Evolutionary conservation across 2,329 filamentous ascomycete species (phyloP).

Genomic region (Fusarium ramigenum): DNA sequence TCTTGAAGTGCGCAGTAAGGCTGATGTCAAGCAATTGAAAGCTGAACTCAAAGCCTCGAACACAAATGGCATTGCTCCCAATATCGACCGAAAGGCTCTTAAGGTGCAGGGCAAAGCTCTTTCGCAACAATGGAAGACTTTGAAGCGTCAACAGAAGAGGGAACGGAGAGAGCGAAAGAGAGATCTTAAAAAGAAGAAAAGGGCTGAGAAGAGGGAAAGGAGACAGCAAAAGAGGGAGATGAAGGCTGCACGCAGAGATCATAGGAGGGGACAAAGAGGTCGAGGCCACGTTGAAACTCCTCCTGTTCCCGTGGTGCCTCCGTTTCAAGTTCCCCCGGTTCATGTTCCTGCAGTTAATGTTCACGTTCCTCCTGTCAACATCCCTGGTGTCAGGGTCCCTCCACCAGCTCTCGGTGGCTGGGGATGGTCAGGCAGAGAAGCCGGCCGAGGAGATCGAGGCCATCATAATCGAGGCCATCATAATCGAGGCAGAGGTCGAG

Average conservation of each 20-base stretch:
- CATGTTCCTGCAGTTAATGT: slow-evolving; percentile 3
- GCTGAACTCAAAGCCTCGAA: slow-evolving; percentile 56
- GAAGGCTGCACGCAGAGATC: slow-evolving; percentile 44
- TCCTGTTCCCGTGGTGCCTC: slow-evolving; percentile 3
- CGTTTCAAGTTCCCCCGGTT: slow-evolving; percentile 5
- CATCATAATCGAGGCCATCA: not conserved
- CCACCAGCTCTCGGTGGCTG: slow-evolving; percentile 4
- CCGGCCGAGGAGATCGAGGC: slow-evolving; percentile 13
- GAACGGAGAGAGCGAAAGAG: slow-evolving; percentile 46
- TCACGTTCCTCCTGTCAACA: not conserved
- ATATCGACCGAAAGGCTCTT: slow-evolving; percentile 47
- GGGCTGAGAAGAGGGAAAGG: slow-evolving; percentile 47
- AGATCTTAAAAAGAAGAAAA: slow-evolving; percentile 42
- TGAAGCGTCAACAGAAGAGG: slow-evolving; percentile 46
- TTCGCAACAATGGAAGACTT: slow-evolving; percentile 52
- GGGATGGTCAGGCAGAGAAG: slow-evolving; percentile 18
- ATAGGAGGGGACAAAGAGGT: slow-evolving; percentile 33
- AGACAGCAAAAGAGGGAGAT: slow-evolving; percentile 46
- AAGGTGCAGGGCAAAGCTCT: slow-evolving; percentile 57
- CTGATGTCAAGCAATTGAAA: slow-evolving; percentile 53
- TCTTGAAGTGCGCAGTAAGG: slow-evolving; percentile 58
- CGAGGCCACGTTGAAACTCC: slow-evolving; percentile 12
- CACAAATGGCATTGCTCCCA: slow-evolving; percentile 3
- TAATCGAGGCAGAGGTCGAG: not conserved
- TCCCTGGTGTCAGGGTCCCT: slow-evolving; percentile 4